Conservation (phyloP, 257 asterid genomes). For the Solanum ossicruentum region DNA sequence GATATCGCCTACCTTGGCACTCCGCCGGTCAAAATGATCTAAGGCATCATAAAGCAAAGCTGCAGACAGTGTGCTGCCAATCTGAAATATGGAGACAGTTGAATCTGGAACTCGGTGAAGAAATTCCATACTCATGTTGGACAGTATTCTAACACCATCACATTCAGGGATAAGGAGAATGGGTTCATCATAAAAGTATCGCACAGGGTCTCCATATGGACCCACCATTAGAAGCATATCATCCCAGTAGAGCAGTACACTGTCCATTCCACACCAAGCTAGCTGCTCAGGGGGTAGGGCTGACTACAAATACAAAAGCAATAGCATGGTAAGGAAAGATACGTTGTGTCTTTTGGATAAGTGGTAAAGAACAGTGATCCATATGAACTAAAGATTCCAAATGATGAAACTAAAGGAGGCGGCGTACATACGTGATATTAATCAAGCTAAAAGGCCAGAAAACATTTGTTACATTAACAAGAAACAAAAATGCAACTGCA, state of each 20-base stretch:
- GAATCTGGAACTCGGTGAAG: constrained; percentile 95
- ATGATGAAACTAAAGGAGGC: neutral
- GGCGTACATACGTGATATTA: neutral
- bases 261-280: constrained; percentile 97
- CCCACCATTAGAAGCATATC: constrained; percentile 96
- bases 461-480: neutral
- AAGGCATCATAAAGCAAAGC: constrained; percentile 91
- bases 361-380: neutral
- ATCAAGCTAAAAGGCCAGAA: neutral
- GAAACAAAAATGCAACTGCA: neutral
- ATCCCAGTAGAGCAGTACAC: constrained; percentile 87
- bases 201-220: constrained; percentile 82
- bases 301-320: constrained; percentile 36
- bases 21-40: constrained; percentile 87
- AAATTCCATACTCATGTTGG: constrained; percentile 76
- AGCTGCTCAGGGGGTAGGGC: constrained; percentile 90
- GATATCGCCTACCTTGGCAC: constrained; percentile 63
- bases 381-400: neutral
- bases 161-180: constrained; percentile 82
- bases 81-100: constrained; percentile 83
- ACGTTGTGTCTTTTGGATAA: neutral
- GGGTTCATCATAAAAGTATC: constrained; percentile 84
- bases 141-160: constrained; percentile 86
- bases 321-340: neutral
- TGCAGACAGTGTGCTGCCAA: constrained; percentile 91